phyloP scores from a whole-genome alignment of 2,329 filamentous ascomycete genomes.

The Fusarium acutatum region DNA sequence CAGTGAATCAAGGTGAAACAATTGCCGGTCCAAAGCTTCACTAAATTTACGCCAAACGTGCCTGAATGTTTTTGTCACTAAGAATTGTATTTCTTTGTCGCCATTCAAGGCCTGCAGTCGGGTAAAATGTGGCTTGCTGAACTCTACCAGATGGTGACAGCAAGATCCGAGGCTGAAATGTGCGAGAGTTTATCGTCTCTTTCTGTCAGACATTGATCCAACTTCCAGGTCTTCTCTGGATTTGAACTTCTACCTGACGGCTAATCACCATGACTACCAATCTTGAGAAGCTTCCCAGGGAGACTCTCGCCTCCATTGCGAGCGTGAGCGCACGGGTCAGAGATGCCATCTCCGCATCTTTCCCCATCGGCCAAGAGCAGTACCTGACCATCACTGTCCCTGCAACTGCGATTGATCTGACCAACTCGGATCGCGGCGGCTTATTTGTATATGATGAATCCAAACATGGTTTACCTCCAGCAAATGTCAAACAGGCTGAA shows the following conservation, averaged over 20 bases:
- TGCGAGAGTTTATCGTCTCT: no score
- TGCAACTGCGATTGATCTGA: not conserved
- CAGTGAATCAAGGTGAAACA: not conserved
- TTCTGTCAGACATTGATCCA: not conserved
- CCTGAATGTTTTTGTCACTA: rapidly evolving
- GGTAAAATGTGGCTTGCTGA: not conserved
- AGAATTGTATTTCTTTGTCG: no score
- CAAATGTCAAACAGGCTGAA: not conserved
- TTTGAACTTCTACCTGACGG: not conserved
- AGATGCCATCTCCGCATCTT: not conserved
- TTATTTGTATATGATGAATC: not conserved
- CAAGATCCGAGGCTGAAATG: no score
- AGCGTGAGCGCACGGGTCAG: not conserved
- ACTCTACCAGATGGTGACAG: not conserved
- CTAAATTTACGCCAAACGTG: not conserved
- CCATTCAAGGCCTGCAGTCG: not conserved
- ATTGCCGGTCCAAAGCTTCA: rapidly evolving
- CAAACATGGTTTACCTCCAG: not conserved
- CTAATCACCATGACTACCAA: rapidly evolving
- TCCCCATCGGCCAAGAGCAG: not conserved
- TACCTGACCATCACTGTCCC: not conserved
- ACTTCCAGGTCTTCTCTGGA: not conserved
- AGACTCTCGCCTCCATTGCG: not conserved
- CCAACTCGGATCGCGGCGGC: not conserved
- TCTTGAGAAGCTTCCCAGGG: not conserved